phyloP scores from a whole-genome alignment of 169 alveolate species.

The Plasmodium gaboni region DNA sequence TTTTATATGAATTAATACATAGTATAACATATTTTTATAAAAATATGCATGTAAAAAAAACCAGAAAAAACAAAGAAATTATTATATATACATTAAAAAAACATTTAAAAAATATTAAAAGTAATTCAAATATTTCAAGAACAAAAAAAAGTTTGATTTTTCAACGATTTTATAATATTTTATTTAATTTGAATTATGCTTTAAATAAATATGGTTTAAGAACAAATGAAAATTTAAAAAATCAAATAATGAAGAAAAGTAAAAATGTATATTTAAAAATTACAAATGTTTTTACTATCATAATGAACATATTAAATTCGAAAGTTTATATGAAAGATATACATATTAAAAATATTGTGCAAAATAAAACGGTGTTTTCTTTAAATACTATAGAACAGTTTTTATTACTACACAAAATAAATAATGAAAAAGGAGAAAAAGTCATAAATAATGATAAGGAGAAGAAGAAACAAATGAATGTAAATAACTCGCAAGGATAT shows the following conservation, averaged over 20 bases:
- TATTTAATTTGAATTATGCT: conserved; percentile 48
- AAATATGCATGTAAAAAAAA: conserved; percentile 34
- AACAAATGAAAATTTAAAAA: conserved; percentile 16
- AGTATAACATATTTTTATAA: conserved; percentile 31
- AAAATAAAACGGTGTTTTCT: conserved; percentile 12
- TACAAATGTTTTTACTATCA: conserved; percentile 15
- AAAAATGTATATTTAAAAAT: conserved; percentile 49
- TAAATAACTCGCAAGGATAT: not conserved
- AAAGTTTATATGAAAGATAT: conserved; percentile 13
- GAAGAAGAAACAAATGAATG: conserved; percentile 5
- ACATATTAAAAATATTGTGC: not conserved
- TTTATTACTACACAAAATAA: conserved; percentile 30
- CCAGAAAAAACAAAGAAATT: conserved; percentile 1
- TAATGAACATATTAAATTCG: conserved; percentile 31
- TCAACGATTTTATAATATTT: conserved; percentile 21
- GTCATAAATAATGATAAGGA: not conserved
- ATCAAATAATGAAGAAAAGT: conserved; percentile 23
- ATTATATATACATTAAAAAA: conserved; percentile 26
- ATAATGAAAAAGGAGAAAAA: conserved; percentile 8
- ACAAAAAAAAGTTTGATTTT: conserved; percentile 1
- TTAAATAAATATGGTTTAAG: conserved; percentile 39
- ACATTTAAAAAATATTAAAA: conserved; percentile 8
- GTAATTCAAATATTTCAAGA: not conserved
- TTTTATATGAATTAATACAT: conserved; percentile 13
- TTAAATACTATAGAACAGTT: conserved; percentile 44